Conservation (phyloP, 495 filamentous ascomycete species). For the Penicillium subrubescens region DNA sequence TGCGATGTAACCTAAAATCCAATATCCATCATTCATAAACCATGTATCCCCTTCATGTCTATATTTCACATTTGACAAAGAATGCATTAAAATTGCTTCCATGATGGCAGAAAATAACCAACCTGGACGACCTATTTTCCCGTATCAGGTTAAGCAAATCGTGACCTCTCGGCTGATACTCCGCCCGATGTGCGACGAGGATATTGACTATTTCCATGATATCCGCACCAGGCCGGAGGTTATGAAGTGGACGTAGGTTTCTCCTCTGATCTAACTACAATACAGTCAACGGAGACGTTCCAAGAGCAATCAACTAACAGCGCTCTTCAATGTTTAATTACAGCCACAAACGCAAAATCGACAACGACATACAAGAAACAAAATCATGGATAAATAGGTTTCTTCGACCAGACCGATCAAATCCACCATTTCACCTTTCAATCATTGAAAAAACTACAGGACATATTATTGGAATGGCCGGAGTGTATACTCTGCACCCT, state of each 20-base stretch:
- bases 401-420: not conserved
- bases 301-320: not conserved
- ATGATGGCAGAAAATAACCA: not conserved
- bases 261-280: not conserved
- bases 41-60: not conserved
- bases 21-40: not conserved
- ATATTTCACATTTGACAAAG: not conserved
- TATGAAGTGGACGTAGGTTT: not conserved
- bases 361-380: not conserved
- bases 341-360: not conserved
- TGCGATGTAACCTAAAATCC: not conserved
- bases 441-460: not conserved
- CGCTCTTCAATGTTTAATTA: not conserved
- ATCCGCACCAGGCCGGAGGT: not conserved
- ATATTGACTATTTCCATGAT: not conserved
- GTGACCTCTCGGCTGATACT: not conserved
- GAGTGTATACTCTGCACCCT: not conserved
- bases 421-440: not conserved
- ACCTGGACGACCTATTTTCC: not conserved
- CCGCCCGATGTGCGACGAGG: not conserved
- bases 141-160: not conserved
- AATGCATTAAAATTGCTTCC: not conserved
- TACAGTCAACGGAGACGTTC: not conserved
- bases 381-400: not conserved
- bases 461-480: not conserved